These are phyloP conservation scores for Epichloe gansuensis DNA, from an alignment of 2,329 filamentous ascomycete species.

Conservation along the genomic window DNA sequence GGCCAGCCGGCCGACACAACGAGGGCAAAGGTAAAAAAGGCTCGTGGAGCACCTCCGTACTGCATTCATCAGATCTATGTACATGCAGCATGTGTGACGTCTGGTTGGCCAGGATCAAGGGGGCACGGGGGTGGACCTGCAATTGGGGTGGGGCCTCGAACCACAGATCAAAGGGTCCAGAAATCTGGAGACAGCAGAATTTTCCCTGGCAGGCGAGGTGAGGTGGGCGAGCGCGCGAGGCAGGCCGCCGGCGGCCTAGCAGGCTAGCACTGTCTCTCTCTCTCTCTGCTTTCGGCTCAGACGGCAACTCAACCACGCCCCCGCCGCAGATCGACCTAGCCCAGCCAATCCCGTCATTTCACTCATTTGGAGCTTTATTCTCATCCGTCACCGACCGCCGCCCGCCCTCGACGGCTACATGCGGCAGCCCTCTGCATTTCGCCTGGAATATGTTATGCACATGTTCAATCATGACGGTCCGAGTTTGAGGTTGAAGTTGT, in stretches of 20 bases:
- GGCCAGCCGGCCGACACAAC: neutral
- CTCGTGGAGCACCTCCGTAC: no score
- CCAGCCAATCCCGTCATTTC: neutral
- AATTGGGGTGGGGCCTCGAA: neutral
- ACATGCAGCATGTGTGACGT: neutral
- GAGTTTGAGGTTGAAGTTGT: no score
- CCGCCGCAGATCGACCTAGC: neutral
- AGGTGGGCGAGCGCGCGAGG: no score
- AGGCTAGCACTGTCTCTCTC: no score
- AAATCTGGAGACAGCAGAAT: conserved; percentile 1
- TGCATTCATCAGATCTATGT: neutral
- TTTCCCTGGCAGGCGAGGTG: no score
- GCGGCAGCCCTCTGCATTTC: neutral
- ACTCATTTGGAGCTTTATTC: neutral
- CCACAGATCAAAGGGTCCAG: neutral
- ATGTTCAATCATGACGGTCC: no score
- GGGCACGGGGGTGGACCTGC: neutral
- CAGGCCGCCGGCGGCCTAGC: neutral
- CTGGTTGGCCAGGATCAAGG: neutral
- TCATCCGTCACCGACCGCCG: conserved; percentile 1
- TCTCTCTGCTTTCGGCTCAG: neutral
- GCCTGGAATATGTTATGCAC: no score
- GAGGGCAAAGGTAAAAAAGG: neutral
- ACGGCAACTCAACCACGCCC: neutral
- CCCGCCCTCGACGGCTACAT: neutral